A percentile compares a stretch with the other conserved stretches of the same genome.
phyloP scores from a whole-genome alignment of 1,139 yeast genomes.

The Suhomyces taliae region DNA sequence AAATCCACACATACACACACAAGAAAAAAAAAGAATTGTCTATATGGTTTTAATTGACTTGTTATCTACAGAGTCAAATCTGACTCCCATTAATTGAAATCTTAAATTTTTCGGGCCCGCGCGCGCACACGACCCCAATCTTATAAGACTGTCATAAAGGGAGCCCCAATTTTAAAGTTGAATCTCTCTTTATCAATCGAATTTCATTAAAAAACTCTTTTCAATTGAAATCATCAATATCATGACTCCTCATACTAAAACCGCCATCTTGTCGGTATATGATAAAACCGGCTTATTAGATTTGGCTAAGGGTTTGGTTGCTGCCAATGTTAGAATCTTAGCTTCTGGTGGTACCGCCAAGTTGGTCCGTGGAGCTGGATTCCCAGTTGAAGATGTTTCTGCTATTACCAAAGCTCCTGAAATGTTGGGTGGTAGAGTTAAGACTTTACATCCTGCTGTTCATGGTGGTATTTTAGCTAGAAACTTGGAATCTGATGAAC shows the following conservation, averaged over 20 bases:
- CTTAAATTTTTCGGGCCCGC: neutral
- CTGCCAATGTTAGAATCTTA: slow-evolving; percentile 83
- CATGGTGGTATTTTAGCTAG: slow-evolving; percentile 98
- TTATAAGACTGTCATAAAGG: slow-evolving; percentile 1
- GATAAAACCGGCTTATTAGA: slow-evolving; percentile 96
- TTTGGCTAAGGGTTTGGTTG: slow-evolving; percentile 89
- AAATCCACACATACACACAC: too few species aligned
- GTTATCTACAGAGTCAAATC: slow-evolving; percentile 9
- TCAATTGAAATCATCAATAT: neutral
- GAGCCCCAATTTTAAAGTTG: neutral
- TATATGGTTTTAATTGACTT: neutral
- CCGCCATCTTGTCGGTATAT: slow-evolving; percentile 95
- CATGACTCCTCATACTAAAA: slow-evolving; percentile 54
- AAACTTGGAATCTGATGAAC: slow-evolving; percentile 84
- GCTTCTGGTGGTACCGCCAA: slow-evolving; percentile 98
- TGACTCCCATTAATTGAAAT: slow-evolving; percentile 6
- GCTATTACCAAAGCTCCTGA: slow-evolving; percentile 97
- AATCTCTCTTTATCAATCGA: too few species aligned
- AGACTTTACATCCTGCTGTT: slow-evolving; percentile 97
- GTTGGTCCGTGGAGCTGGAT: slow-evolving; percentile 94
- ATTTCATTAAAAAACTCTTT: neutral
- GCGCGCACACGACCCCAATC: slow-evolving; percentile 4
- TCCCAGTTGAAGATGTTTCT: slow-evolving; percentile 95
- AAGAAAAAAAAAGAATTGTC: too few species aligned
- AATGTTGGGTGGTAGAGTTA: slow-evolving; percentile 97